These are phyloP conservation scores for Coprinellus micaceus DNA, from an alignment of 768 basidiomycete genomes.

Conservation along the genomic window DNA sequence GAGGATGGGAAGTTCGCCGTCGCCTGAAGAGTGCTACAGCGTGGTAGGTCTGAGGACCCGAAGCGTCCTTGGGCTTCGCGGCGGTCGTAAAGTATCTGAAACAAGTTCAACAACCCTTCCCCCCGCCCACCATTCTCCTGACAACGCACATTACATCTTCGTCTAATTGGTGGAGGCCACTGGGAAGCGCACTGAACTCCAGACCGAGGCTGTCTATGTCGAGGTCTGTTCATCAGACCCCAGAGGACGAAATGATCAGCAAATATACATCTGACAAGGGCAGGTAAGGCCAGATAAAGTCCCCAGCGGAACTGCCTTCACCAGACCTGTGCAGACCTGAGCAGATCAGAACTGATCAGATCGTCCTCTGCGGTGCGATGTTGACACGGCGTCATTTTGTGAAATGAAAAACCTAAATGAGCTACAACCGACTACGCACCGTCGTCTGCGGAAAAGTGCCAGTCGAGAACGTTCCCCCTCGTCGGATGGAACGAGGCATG, in stretches of 20 bases:
- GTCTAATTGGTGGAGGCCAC: conserved; percentile 77
- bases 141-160: conserved; percentile 69
- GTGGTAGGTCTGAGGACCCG: conserved; percentile 31
- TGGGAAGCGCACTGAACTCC: conserved; percentile 80
- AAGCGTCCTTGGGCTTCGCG: conserved; percentile 56
- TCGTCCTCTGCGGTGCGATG: too few species aligned
- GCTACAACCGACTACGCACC: conserved; percentile 45
- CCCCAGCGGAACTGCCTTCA: too few species aligned
- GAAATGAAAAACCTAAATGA: too few species aligned
- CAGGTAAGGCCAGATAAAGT: too few species aligned
- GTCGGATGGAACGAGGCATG: conserved; percentile 85
- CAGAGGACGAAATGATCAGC: too few species aligned
- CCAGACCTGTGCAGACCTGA: too few species aligned
- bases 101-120: not conserved
- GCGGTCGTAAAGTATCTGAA: conserved; percentile 42
- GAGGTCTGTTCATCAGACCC: conserved; percentile 52
- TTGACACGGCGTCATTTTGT: too few species aligned
- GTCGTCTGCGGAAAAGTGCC: conserved; percentile 50
- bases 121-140: not conserved
- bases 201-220: conserved; percentile 52
- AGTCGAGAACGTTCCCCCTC: conserved; percentile 74
- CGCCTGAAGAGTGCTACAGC: conserved; percentile 76
- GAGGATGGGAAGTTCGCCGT: conserved; percentile 61
- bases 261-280: too few species aligned
- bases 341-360: too few species aligned